phyloP scores from a whole-genome alignment of 2,329 filamentous ascomycete species.

The Zymoseptoria passerinii region DNA sequence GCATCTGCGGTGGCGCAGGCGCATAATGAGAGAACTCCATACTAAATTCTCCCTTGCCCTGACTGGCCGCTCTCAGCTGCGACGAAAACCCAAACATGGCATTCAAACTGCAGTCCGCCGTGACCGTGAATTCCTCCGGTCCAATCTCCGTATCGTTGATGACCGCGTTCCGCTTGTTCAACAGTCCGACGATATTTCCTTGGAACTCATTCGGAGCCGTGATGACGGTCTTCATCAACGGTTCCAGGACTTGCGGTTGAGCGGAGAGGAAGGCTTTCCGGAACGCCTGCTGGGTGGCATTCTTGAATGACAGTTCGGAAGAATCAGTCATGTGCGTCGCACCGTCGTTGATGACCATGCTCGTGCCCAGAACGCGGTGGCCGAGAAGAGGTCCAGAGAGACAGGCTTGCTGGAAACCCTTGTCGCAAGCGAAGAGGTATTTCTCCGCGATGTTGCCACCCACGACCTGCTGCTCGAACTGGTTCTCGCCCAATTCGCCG shows the following conservation, averaged over 20 bases:
- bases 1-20: constrained; percentile 75
- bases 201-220: constrained; percentile 96
- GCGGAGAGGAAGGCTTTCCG: constrained; percentile 80
- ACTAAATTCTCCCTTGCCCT: constrained; percentile 96
- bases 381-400: constrained; percentile 84
- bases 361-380: constrained; percentile 81
- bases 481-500: constrained; percentile 61
- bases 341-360: constrained; percentile 92
- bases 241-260: constrained; percentile 79
- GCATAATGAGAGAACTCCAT: constrained; percentile 99
- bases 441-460: constrained; percentile 93
- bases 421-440: constrained; percentile 86
- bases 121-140: constrained; percentile 84
- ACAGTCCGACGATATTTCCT: constrained; percentile 82
- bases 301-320: constrained; percentile 91
- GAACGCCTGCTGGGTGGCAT: constrained; percentile 93
- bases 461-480: constrained; percentile 78
- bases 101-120: constrained; percentile 87
- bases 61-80: constrained; percentile 82
- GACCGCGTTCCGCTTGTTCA: constrained; percentile 94
- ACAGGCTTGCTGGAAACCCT: constrained; percentile 80
- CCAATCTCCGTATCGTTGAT: constrained; percentile 95
- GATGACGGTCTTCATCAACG: constrained; percentile 96
- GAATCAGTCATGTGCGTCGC: constrained; percentile 97
- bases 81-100: constrained; percentile 97